phyloP scores from a whole-genome alignment of 139 green algal genomes.

The Ettlia oleoabundans region DNA sequence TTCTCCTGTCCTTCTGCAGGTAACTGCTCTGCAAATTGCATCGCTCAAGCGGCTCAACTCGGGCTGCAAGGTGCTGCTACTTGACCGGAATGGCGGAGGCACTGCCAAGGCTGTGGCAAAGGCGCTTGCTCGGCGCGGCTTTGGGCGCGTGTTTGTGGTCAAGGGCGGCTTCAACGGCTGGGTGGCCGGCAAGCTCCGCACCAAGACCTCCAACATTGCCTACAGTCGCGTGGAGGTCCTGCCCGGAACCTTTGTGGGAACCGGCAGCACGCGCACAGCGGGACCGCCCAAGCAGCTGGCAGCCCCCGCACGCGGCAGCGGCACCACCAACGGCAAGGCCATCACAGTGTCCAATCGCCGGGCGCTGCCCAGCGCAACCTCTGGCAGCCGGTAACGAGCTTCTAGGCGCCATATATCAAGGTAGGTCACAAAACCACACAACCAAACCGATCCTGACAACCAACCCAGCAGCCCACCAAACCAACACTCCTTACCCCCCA shows the following conservation, averaged over 20 bases:
- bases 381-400: background rate
- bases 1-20: slow-evolving; percentile 2
- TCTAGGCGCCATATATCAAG: too few relatives aligned
- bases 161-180: slow-evolving; percentile 76
- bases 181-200: slow-evolving; percentile 82
- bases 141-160: slow-evolving; percentile 66
- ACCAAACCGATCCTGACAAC: too few relatives aligned
- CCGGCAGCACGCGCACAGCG: slow-evolving; percentile 2
- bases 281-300: background rate
- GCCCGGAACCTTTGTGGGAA: slow-evolving; percentile 39
- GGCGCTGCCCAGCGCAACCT: slow-evolving; percentile 12
- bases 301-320: background rate
- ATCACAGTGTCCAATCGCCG: slow-evolving; percentile 2
- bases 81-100: slow-evolving; percentile 78
- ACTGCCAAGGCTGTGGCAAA: slow-evolving; percentile 71
- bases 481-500: too few relatives aligned
- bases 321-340: background rate
- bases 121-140: slow-evolving; percentile 74
- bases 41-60: slow-evolving; percentile 73
- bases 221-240: slow-evolving; percentile 56
- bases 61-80: slow-evolving; percentile 71
- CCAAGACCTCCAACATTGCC: slow-evolving; percentile 57
- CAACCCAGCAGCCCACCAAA: too few relatives aligned
- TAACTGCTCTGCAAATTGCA: slow-evolving; percentile 74
- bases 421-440: too few relatives aligned